Evolutionary conservation across 768 basidiomycete genomes (phyloP).

Genomic region (Pleurotus djamor): DNA sequence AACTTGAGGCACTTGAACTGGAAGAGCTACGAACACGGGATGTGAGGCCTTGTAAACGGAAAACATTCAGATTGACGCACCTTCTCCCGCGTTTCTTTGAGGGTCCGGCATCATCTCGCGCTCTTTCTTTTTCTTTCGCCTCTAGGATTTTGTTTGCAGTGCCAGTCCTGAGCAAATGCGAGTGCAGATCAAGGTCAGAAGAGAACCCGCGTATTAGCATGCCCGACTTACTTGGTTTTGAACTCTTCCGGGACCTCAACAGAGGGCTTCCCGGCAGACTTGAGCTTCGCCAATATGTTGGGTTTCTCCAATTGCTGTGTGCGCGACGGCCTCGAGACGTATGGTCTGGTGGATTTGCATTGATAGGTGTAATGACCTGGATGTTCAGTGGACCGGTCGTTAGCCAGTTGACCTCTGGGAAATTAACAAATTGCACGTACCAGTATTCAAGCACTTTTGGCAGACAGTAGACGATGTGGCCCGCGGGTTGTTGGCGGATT

Average conservation of each 20-base stretch:
- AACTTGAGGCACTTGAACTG: slow-evolving; percentile 16
- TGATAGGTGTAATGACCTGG: slow-evolving; percentile 89
- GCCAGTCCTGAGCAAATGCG: slow-evolving; percentile 46
- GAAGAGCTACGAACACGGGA: not conserved
- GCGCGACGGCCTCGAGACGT: slow-evolving; percentile 86
- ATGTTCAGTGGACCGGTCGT: not conserved
- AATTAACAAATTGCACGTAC: slow-evolving; percentile 28
- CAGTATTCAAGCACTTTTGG: slow-evolving; percentile 78
- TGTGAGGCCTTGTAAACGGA: not conserved
- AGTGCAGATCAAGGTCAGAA: too few relatives aligned
- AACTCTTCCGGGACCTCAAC: slow-evolving; percentile 92
- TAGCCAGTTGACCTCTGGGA: not conserved
- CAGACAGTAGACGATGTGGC: slow-evolving; percentile 70
- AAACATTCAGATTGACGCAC: slow-evolving; percentile 17
- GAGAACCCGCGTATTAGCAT: too few relatives aligned
- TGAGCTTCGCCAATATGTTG: slow-evolving; percentile 59
- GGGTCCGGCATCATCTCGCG: slow-evolving; percentile 30
- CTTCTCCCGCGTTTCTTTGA: slow-evolving; percentile 34
- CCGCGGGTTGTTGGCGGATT: slow-evolving; percentile 57
- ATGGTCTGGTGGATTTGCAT: slow-evolving; percentile 81
- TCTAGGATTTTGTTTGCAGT: slow-evolving; percentile 86
- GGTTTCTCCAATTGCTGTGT: slow-evolving; percentile 87
- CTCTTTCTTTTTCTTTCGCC: slow-evolving; percentile 76
- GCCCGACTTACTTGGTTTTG: slow-evolving; percentile 61
- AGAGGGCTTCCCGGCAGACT: slow-evolving; percentile 68